Base-by-base conservation (phyloP, 2,329 filamentous ascomycete genomes). In the Pestalotiopsis sp. region DNA sequence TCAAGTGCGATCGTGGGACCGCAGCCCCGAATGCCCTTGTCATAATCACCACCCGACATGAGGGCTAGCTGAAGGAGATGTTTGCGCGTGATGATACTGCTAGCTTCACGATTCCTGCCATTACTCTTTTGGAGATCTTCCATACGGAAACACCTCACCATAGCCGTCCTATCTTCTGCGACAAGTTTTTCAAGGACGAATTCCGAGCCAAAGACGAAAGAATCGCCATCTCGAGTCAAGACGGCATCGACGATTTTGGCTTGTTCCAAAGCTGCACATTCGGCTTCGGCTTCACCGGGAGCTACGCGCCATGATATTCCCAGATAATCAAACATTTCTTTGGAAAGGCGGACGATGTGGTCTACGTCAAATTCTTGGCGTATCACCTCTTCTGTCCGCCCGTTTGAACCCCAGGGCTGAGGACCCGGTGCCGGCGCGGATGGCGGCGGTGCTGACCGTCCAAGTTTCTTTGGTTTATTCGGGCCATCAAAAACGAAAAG, bases 401-500 rank as follows among this genome's bases (percentile, higher is more conserved):
- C 57, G 57, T 13, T 36, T 68, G 13, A 81, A 70, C 59, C 75
- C 73, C 41, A 72, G 9, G 60, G 60, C 9, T 14, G 13, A 25
- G 27, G 31, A 7, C 9, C 3, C 1, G n/a, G 23, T 9, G 23
- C 13, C 13, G 14, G 31, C n/a, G 1, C 20, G 4, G 14, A 2
- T 3, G 17, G 60, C 7, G 36, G n/a, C 9, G 1, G 64, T 56
- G 78, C 71, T 11, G 75, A 74, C 14, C 78, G 72, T 71, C 83
- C 81, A 74, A 76, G 73, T 1, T 80, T 78, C 68, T 77, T 11
- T 59, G 71, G 82, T 17, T 82, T 80, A 11, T 83, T 78, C 11
- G 78, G 75, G 0, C 87, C 86, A 68, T 89, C 87, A 70, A 87
- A 87, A 3, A 89, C 82, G 68, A 89, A 87, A 6, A 88, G 71